Evolutionary conservation across 371 early-diverging fungal genomes (phyloP), one percentile per base, ranked within the genome.

Genomic region (Apophysomyces sp.): DNA sequence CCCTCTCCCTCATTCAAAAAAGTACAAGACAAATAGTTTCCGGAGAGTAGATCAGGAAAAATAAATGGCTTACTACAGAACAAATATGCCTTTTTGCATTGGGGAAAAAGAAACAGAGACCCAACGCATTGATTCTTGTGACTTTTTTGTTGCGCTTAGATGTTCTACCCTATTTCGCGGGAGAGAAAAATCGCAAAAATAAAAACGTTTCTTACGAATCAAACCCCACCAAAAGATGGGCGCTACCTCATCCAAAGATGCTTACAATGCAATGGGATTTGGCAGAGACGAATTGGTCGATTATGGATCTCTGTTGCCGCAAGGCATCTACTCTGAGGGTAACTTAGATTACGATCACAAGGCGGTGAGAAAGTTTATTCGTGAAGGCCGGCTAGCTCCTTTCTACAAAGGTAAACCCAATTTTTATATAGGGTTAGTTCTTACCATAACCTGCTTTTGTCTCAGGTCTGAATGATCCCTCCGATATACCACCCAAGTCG

Each of bases 341-440:
- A 66, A 77, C 5, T 82, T 76, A 62, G 91, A 94, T 66, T 95
- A 83, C 68, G 91, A 94, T 74, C 62, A 62, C 16, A 77, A 82
- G 51, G 74, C 86, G 16, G 91, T 94, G 16, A 80, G 80, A 21
- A 73, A 81, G 6, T 71, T 94, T 32, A 92, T 95, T 58, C 63
- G 79, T 0, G 84, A 85, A 28, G 85, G 94, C 2, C 82, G 81
- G 40, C 61, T 96, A 49, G 91, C 93, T 8, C 95, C 96, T 13
- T 94, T 94, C 60, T 96, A 94, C 70, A 78, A 82, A 68, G 96
- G 96, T 51, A 72, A 61, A 13, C 54, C 4, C 15, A 36, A 16
- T 52, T 15, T 12, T 51, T 21, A 3, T 15, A 4, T 16, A 24
- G 18, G 3, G 18, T 21, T 16, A 56, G 9, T 6, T 36, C 18